These are phyloP conservation scores for Paraconiothyrium brasiliense DNA, from an alignment of 2,329 filamentous ascomycete genomes.

Conservation along the genomic window DNA sequence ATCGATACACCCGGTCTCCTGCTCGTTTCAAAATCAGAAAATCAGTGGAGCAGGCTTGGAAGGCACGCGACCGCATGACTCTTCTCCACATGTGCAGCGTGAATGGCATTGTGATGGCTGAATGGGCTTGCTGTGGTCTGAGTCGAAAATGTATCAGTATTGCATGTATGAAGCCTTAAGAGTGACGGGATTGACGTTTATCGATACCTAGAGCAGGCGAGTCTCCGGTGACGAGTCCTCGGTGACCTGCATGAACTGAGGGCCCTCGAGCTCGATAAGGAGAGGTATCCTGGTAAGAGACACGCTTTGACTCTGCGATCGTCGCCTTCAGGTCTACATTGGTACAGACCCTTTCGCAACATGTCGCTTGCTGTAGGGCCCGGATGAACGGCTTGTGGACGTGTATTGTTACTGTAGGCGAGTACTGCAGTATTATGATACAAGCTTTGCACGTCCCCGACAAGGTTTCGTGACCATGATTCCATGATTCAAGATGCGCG, in stretches of 20 bases:
- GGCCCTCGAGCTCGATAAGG: background rate
- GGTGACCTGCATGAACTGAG: background rate
- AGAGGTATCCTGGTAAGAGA: background rate
- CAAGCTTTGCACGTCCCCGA: background rate
- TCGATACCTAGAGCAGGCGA: background rate
- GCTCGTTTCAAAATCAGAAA: background rate
- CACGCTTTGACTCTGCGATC: background rate
- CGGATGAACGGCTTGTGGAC: background rate
- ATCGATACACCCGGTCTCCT: background rate
- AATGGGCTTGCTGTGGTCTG: background rate
- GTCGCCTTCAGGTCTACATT: background rate
- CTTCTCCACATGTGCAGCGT: background rate
- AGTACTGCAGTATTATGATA: too few species aligned
- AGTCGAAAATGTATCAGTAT: background rate
- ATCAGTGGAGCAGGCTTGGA: background rate
- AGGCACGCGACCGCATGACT: background rate
- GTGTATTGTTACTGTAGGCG: background rate
- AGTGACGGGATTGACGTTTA: background rate
- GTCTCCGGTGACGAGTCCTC: background rate
- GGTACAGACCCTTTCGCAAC: background rate
- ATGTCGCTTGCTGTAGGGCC: background rate
- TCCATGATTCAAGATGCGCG: background rate
- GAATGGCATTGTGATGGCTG: background rate
- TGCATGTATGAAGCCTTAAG: background rate
- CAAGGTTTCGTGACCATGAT: background rate